These are phyloP conservation scores for Microdochium nivale DNA, from an alignment of 2,329 filamentous ascomycete genomes.

Conservation along the genomic window DNA sequence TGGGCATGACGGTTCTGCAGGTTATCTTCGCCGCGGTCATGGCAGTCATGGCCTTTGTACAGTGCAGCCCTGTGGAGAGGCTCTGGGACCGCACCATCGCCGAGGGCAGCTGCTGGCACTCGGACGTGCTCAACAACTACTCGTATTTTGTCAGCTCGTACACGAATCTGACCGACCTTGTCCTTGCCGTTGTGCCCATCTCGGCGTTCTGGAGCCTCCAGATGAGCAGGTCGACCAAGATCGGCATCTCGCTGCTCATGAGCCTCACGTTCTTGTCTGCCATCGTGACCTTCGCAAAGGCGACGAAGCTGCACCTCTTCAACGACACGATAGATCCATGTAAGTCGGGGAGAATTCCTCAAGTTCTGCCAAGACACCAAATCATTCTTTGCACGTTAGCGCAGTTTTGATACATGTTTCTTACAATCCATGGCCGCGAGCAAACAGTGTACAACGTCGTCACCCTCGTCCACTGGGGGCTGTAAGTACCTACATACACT, in stretches of 20 bases:
- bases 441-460: constrained; percentile 8
- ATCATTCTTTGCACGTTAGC: neutral
- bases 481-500: constrained; percentile 1
- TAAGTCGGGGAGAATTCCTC: constrained; percentile 5
- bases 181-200: constrained; percentile 16
- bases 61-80: constrained; percentile 11
- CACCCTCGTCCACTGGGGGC: constrained; percentile 8
- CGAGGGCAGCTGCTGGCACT: constrained; percentile 12
- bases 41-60: constrained; percentile 15
- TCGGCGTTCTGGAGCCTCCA: constrained; percentile 16
- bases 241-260: constrained; percentile 17
- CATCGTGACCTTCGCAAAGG: constrained; percentile 16
- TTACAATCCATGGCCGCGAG: neutral
- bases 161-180: constrained; percentile 16
- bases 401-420: neutral
- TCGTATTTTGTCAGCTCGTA: constrained; percentile 16
- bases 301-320: constrained; percentile 15
- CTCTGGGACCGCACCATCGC: constrained; percentile 12
- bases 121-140: constrained; percentile 13
- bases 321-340: constrained; percentile 13
- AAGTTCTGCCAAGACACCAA: neutral
- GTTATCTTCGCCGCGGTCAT: constrained; percentile 14
- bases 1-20: constrained; percentile 13
- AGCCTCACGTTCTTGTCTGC: constrained; percentile 16
- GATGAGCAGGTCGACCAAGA: constrained; percentile 13